A percentile compares a stretch with the other conserved stretches of the same genome.
Evolutionary conservation across 2,329 filamentous ascomycete genomes (phyloP).

Genomic region (Stachybotrys elegans): DNA sequence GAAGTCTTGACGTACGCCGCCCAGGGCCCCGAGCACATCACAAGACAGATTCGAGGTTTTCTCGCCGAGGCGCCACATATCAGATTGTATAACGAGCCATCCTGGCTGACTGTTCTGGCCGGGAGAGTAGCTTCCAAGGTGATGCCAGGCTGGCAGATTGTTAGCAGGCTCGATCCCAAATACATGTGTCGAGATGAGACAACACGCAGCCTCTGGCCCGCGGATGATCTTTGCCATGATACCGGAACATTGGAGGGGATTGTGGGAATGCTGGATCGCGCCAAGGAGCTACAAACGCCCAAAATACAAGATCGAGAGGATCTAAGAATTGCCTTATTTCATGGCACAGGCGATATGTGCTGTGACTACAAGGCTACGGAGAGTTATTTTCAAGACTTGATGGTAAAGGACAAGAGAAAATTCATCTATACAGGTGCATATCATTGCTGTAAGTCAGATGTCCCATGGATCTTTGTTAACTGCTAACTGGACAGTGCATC

Average conservation of each 20-base stretch:
- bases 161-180: neutral
- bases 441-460: neutral
- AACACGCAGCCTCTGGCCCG: neutral
- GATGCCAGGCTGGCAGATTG: neutral
- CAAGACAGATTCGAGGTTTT: neutral
- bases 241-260: neutral
- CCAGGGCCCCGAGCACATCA: neutral
- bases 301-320: neutral
- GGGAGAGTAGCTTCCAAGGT: neutral
- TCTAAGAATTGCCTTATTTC: neutral
- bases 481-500: neutral
- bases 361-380: neutral
- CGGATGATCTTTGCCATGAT: slow-evolving; percentile 1
- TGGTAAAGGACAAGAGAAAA: neutral
- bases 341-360: slow-evolving; percentile 1
- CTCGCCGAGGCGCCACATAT: slow-evolving; percentile 1
- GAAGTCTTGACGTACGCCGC: neutral
- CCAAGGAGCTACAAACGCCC: neutral
- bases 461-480: too few relatives aligned
- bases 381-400: neutral
- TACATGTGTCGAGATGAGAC: neutral
- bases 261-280: neutral
- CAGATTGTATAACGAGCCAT: neutral
- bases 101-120: neutral
- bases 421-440: neutral